Evolutionary conservation across 805 yeast genomes (phyloP).

Genomic region (Lachancea waltii): DNA sequence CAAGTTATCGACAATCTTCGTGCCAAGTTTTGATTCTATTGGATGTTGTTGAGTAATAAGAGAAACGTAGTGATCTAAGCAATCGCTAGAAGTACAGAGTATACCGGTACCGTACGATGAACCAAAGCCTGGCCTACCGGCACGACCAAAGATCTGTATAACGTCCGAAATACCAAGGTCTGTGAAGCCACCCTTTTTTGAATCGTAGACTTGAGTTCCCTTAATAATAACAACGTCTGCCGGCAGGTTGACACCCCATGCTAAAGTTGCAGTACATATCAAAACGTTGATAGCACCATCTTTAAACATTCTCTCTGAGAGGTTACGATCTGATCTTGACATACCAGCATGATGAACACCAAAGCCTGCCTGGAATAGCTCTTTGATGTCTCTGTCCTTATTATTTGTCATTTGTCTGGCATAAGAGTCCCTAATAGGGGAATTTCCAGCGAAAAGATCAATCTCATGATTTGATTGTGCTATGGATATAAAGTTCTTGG

Average conservation of each 20-base stretch:
- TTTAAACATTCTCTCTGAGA: constrained; percentile 81
- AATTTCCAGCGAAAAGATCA: constrained; percentile 36
- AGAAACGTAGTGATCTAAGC: constrained; percentile 81
- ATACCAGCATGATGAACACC: constrained; percentile 98
- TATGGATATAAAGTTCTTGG: constrained; percentile 61
- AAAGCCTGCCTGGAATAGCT: constrained; percentile 73
- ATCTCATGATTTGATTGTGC: constrained; percentile 57
- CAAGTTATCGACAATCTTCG: constrained; percentile 79
- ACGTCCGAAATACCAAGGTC: constrained; percentile 96
- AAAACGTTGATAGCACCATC: constrained; percentile 82
- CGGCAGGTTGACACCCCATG: constrained; percentile 99
- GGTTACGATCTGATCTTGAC: constrained; percentile 82
- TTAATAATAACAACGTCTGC: constrained; percentile 96
- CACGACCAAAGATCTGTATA: constrained; percentile 97
- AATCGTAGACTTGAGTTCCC: constrained; percentile 93
- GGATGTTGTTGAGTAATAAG: constrained; percentile 92
- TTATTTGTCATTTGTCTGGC: constrained; percentile 63
- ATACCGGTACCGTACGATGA: constrained; percentile 91
- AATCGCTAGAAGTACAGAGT: constrained; percentile 74
- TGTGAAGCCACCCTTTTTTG: constrained; percentile 89
- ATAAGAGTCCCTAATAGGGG: constrained; percentile 31
- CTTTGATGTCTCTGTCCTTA: constrained; percentile 72
- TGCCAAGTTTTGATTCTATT: constrained; percentile 77
- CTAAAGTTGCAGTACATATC: constrained; percentile 94
- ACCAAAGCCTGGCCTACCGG: constrained; percentile 93